Conservation (phyloP, 805 yeast genomes). For the Saturnispora diversa region DNA sequence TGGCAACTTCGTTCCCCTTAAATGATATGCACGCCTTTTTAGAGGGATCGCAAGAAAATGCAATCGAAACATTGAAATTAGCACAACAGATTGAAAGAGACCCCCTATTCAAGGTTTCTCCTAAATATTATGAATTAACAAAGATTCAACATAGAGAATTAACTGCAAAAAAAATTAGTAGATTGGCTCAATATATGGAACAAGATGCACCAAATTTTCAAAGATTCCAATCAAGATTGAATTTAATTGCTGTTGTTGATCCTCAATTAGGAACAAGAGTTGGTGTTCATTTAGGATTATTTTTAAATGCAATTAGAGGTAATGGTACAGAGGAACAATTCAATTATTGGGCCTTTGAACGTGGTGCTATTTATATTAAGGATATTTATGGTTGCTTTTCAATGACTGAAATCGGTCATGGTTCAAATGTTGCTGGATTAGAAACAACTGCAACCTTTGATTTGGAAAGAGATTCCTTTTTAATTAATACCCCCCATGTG, state of each 20-base stretch:
- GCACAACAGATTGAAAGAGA: constrained; percentile 58
- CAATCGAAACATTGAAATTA: constrained; percentile 40
- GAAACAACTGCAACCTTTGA: constrained; percentile 89
- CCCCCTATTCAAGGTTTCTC: constrained; percentile 50
- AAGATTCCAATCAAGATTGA: constrained; percentile 50
- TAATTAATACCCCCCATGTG: constrained; percentile 77
- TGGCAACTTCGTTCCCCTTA: constrained; percentile 33
- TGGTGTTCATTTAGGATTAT: constrained; percentile 84
- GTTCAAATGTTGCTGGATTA: constrained; percentile 87
- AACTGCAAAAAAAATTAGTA: constrained; percentile 53
- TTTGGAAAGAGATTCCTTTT: constrained; percentile 53
- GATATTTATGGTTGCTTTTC: constrained; percentile 82
- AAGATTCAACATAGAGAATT: constrained; percentile 51
- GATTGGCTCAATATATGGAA: constrained; percentile 55
- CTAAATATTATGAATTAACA: constrained; percentile 48
- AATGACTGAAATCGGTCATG: constrained; percentile 91
- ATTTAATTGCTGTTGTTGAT: constrained; percentile 57
- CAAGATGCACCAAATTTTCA: constrained; percentile 32
- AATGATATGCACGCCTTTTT: constrained; percentile 47
- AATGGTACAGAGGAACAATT: constrained; percentile 82
- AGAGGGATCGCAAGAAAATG: constrained; percentile 41
- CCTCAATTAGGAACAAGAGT: constrained; percentile 75
- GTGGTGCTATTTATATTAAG: constrained; percentile 52
- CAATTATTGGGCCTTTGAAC: constrained; percentile 69
- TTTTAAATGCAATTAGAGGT: constrained; percentile 73